Percentiles rank a stretch among this genome's conserved stretches.
Evolutionary conservation across 768 basidiomycete species (phyloP).

Genomic region (Psilocybe cyanescens): DNA sequence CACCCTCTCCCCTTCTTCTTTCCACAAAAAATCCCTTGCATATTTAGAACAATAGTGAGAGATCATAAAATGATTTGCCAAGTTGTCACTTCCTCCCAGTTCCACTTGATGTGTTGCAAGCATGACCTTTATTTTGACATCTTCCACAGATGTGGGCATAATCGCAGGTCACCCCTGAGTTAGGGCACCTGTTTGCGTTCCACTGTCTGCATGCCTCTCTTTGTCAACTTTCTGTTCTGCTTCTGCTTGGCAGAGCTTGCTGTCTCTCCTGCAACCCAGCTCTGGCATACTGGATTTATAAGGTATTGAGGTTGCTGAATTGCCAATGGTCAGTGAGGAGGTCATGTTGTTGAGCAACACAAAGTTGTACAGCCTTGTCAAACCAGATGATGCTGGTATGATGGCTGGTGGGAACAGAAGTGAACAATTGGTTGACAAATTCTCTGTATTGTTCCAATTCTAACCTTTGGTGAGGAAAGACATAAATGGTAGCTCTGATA

Average conservation of each 20-base stretch:
- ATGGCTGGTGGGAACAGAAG: constrained; percentile 12
- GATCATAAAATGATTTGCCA: no score
- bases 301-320: constrained; percentile 19
- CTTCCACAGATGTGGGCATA: constrained; percentile 21
- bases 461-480: constrained; percentile 23
- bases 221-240: no score
- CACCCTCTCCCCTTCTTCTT: neutral
- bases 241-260: neutral
- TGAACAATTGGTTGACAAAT: constrained; percentile 13
- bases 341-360: constrained; percentile 7
- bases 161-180: constrained; percentile 12
- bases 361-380: constrained; percentile 24
- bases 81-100: neutral
- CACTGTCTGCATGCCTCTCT: constrained; percentile 17
- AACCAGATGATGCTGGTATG: constrained; percentile 29
- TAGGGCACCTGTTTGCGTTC: constrained; percentile 20
- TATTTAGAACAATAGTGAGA: no score
- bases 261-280: neutral
- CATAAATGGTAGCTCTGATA: constrained; percentile 19
- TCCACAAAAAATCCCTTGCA: neutral
- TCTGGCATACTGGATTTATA: constrained; percentile 14
- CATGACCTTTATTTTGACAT: constrained; percentile 14
- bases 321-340: constrained; percentile 16
- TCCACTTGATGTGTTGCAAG: constrained; percentile 2
- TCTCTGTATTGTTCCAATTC: constrained; percentile 17